A percentile compares a stretch with the other conserved stretches of the same genome.
These are phyloP conservation scores for Boletus rufocinnamomeus DNA, from an alignment of 768 basidiomycete species.

Conservation along the genomic window DNA sequence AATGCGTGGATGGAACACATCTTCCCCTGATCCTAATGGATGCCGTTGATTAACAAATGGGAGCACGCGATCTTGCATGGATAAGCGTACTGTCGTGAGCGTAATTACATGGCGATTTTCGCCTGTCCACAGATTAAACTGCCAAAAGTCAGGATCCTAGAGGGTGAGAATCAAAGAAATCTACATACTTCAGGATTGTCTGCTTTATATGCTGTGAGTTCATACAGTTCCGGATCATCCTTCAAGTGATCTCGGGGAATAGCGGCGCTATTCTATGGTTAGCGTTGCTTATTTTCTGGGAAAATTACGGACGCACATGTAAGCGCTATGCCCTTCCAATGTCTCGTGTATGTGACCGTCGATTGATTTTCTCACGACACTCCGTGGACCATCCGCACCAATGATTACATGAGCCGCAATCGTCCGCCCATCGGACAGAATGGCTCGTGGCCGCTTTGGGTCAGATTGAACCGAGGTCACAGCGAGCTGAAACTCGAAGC, in stretches of 20 bases:
- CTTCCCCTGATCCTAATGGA: conserved; percentile 37
- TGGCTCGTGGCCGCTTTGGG: conserved; percentile 31
- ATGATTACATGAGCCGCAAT: conserved; percentile 56
- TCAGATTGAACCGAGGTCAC: conserved; percentile 39
- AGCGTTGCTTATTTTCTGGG: conserved; percentile 1
- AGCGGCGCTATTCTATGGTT: conserved; percentile 36
- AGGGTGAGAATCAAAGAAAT: neutral
- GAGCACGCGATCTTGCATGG: neutral
- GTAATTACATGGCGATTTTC: conserved; percentile 27
- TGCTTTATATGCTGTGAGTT: conserved; percentile 28
- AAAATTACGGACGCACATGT: conserved; percentile 41
- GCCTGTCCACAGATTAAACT: conserved; percentile 33
- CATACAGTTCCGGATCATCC: conserved; percentile 45
- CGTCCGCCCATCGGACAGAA: conserved; percentile 45
- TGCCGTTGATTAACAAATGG: conserved; percentile 1
- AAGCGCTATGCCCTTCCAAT: conserved; percentile 41
- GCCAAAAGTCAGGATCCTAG: neutral
- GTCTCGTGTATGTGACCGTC: conserved; percentile 34
- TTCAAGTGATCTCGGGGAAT: conserved; percentile 45
- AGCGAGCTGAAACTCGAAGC: conserved; percentile 47
- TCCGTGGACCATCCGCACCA: conserved; percentile 62
- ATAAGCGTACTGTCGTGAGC: conserved; percentile 27
- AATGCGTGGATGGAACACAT: conserved; percentile 42
- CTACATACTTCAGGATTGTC: conserved; percentile 27
- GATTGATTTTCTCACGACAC: conserved; percentile 41